Conservation (phyloP, 2,329 filamentous ascomycete species). For the Pyrenophora seminiperda region DNA sequence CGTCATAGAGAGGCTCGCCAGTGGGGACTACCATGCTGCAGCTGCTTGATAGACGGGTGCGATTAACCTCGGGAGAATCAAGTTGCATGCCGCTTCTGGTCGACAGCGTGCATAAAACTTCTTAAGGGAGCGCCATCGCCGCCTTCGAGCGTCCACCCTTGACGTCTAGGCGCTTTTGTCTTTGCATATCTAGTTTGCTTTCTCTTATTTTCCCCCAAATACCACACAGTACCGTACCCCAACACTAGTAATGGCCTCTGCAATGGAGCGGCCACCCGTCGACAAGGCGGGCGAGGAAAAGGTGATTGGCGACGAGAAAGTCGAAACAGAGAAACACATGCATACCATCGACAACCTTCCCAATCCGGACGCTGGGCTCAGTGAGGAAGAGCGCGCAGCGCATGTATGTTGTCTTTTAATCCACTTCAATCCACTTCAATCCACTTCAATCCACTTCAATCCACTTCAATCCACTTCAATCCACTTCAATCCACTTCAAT, state of each 20-base stretch:
- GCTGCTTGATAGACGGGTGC: no score
- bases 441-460: not conserved
- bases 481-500: not conserved
- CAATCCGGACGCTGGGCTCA: constrained; percentile 69
- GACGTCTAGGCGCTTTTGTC: not conserved
- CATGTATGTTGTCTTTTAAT: constrained; percentile 56
- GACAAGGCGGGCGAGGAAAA: constrained; percentile 30
- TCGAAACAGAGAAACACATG: constrained; percentile 13
- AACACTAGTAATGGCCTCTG: constrained; percentile 25
- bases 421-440: not conserved
- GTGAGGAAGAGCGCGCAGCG: constrained; percentile 64
- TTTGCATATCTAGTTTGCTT: not conserved
- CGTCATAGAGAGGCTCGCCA: no score
- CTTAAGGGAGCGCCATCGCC: no score
- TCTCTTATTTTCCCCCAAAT: not conserved
- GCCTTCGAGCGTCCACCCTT: not conserved
- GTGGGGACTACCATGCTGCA: no score
- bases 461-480: not conserved
- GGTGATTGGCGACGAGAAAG: constrained; percentile 21
- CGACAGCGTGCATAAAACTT: no score
- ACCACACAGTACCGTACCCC: not conserved
- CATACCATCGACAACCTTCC: constrained; percentile 36
- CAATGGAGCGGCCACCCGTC: constrained; percentile 22
- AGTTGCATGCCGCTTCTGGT: no score
- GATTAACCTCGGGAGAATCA: no score